Percentiles rank a stretch among this genome's conserved stretches.
Evolutionary conservation across 257 asterid genomes (phyloP).

Genomic region (Penstemon eatonii): DNA sequence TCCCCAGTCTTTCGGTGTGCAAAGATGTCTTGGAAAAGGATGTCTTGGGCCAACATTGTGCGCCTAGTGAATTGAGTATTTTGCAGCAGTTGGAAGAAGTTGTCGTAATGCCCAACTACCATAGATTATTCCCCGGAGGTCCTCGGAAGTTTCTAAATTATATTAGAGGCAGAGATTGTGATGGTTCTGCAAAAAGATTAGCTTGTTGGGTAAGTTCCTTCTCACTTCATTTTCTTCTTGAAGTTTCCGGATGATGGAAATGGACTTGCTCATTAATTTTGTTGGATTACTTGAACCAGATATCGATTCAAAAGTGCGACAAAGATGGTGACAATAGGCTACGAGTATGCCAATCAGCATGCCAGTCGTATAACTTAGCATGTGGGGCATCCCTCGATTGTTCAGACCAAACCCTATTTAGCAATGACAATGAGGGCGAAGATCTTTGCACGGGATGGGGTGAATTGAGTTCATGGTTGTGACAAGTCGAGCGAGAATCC

Average conservation of each 20-base stretch:
- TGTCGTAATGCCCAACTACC: slow-evolving; percentile 99
- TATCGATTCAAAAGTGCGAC: slow-evolving; percentile 94
- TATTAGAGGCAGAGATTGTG: slow-evolving; percentile 88
- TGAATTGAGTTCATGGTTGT: slow-evolving; percentile 78
- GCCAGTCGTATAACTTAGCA: slow-evolving; percentile 87
- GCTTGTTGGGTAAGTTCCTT: slow-evolving; percentile 94
- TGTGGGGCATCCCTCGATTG: slow-evolving; percentile 99
- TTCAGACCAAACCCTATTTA: slow-evolving; percentile 89
- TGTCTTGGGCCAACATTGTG: slow-evolving; percentile 81
- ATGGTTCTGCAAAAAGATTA: slow-evolving; percentile 92
- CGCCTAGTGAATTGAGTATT: slow-evolving; percentile 85
- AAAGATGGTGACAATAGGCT: slow-evolving; percentile 85
- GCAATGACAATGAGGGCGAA: slow-evolving; percentile 84
- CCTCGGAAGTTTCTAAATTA: slow-evolving; percentile 86
- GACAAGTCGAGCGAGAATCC: slow-evolving; percentile 18
- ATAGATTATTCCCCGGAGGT: slow-evolving; percentile 88
- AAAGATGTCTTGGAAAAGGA: slow-evolving; percentile 75
- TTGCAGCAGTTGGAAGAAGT: slow-evolving; percentile 97
- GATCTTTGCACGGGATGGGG: slow-evolving; percentile 99
- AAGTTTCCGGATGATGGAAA: slow-evolving; percentile 5
- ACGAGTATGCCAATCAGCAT: slow-evolving; percentile 95
- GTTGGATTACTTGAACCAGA: slow-evolving; percentile 46
- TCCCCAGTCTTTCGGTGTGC: slow-evolving; percentile 85
- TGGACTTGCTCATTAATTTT: background rate
- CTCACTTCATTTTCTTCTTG: background rate